Conservation (phyloP, 176 grass and related monocot species). For the Zea luxurians region DNA sequence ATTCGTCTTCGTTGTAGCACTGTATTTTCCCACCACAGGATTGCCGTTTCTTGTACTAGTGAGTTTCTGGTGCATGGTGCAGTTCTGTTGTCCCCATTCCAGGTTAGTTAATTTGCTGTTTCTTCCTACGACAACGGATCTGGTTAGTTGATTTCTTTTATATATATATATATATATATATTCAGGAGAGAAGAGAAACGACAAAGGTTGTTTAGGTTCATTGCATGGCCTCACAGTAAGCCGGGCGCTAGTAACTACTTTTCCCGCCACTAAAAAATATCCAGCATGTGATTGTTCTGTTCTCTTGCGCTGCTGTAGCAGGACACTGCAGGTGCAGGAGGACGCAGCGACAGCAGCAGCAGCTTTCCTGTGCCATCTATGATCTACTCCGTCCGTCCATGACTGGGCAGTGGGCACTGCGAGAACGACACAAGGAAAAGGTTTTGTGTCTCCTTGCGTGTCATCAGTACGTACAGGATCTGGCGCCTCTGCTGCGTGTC, state of each 20-base stretch:
- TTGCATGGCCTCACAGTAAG: conserved; percentile 19
- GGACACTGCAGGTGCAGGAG: neutral
- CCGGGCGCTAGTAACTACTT: too few relatives aligned
- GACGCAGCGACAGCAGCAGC: conserved; percentile 23
- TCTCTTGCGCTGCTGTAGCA: conserved; percentile 53
- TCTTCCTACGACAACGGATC: neutral
- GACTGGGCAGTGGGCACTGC: conserved; percentile 15
- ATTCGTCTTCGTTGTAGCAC: neutral
- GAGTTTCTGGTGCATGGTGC: conserved; percentile 1
- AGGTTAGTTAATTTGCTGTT: neutral
- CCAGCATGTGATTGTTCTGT: conserved; percentile 61
- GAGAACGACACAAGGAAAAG: conserved; percentile 42
- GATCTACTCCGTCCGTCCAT: neutral
- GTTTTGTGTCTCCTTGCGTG: conserved; percentile 23
- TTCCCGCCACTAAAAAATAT: neutral
- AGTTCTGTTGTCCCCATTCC: neutral
- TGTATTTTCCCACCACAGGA: neutral
- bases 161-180: too few relatives aligned
- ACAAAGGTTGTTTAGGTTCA: conserved; percentile 6
- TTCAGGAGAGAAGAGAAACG: neutral
- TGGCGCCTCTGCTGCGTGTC: conserved; percentile 9
- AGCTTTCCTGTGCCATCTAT: conserved; percentile 37
- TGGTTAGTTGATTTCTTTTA: neutral
- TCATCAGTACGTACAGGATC: conserved; percentile 33
- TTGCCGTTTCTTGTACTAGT: neutral